These are phyloP conservation scores for Pseudogymnoascus sp. DNA, from an alignment of 2,329 filamentous ascomycete genomes.

Conservation along the genomic window DNA sequence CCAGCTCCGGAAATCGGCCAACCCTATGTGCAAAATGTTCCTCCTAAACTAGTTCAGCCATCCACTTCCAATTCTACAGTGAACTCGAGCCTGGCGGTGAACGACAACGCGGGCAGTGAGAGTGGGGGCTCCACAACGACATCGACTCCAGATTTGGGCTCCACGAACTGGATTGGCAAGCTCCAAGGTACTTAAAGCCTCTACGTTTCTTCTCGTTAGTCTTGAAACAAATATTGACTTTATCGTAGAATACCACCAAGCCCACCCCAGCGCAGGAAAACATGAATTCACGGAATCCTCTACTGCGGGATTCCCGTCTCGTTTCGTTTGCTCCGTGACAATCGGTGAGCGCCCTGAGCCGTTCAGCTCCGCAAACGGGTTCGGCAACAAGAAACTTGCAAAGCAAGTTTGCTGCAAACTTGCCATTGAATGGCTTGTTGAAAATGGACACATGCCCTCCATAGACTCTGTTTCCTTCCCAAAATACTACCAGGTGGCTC, in stretches of 20 bases:
- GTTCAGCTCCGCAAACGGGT: slow-evolving; percentile 19
- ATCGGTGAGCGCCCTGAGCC: slow-evolving; percentile 19
- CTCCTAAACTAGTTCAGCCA: background rate
- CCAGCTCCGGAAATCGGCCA: background rate
- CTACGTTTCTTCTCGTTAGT: background rate
- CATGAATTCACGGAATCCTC: slow-evolving; percentile 13
- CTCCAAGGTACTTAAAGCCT: slow-evolving; percentile 19
- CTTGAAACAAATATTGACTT: slow-evolving; percentile 2
- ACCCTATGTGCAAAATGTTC: background rate
- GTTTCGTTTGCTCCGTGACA: slow-evolving; percentile 16
- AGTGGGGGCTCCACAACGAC: background rate
- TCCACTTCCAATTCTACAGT: background rate
- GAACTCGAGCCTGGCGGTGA: background rate
- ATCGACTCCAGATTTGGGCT: slow-evolving; percentile 15
- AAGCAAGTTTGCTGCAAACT: slow-evolving; percentile 27
- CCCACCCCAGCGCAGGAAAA: slow-evolving; percentile 9
- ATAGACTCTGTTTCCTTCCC: slow-evolving; percentile 22
- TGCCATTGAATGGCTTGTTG: slow-evolving; percentile 27
- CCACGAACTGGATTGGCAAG: slow-evolving; percentile 26
- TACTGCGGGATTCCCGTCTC: background rate
- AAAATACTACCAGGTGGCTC: slow-evolving; percentile 13
- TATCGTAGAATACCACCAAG: slow-evolving; percentile 21
- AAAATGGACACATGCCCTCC: slow-evolving; percentile 23
- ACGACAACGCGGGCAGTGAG: background rate
- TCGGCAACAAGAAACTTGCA: slow-evolving; percentile 26